phyloP scores from a whole-genome alignment of 2,329 filamentous ascomycete genomes.

The Nemania sp. region DNA sequence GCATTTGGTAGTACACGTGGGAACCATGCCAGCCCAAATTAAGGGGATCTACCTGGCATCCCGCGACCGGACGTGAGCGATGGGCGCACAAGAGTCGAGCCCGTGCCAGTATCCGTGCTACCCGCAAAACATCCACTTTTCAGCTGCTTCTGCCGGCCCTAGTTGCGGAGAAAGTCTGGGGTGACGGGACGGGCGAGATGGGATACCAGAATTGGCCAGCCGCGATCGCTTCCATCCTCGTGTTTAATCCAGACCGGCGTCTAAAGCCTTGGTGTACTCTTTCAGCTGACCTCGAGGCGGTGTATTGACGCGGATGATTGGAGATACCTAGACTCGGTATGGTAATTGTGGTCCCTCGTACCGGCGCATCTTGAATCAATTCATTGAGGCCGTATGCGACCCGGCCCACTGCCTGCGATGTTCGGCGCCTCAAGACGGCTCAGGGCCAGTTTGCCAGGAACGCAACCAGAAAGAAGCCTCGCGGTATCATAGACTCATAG shows the following conservation, averaged over 20 bases:
- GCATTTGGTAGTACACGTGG: background rate
- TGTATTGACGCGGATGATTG: no score
- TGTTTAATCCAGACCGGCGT: background rate
- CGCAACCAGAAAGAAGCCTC: no score
- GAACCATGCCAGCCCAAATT: background rate
- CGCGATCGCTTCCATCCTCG: background rate
- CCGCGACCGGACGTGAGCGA: slow-evolving; percentile 7
- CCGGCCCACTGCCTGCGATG: no score
- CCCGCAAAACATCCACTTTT: no score
- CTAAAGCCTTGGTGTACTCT: background rate
- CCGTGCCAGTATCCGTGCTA: no score
- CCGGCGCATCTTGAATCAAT: no score
- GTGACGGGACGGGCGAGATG: background rate
- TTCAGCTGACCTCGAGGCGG: background rate
- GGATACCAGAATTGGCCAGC: slow-evolving; percentile 13
- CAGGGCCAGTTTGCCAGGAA: no score
- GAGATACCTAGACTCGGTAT: no score
- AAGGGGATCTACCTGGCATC: background rate
- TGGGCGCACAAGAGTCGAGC: background rate
- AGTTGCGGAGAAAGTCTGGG: slow-evolving; percentile 3
- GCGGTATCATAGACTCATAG: no score
- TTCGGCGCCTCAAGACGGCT: no score
- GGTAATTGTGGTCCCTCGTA: no score
- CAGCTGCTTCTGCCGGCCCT: background rate
- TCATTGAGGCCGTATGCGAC: no score